Evolutionary conservation across 768 basidiomycete species (phyloP), one percentile per base, ranked within the genome.

Genomic region (Tulasnella calospora): DNA sequence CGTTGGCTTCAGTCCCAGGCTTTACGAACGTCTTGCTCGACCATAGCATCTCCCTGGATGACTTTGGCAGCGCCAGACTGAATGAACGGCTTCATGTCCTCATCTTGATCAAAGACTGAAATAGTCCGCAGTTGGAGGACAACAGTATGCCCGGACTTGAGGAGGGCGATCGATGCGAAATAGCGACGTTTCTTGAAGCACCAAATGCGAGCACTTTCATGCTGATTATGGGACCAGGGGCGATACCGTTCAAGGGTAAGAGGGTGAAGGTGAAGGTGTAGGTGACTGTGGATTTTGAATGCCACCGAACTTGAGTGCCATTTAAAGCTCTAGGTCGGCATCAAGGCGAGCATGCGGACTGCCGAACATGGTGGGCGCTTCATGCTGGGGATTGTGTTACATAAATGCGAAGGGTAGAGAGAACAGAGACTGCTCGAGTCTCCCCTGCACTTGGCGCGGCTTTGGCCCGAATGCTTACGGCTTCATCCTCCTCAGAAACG

Each of bases 41-140:
- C 74, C 10, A 75, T 40, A 23, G 74, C 74, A 36, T 76, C 74
- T 44, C 74, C 74, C 33, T 76, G n/a, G 46, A 76, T 36, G 6
- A 76, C 33, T 51, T 76, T 35, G 1, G 38, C 74, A 27, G 23
- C 6, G 6, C 90, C 90, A 0, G 85, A 81, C 71, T 85, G 82
- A 71, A 92, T 81, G 81, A 88, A 87, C 13, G 80, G 79, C 80
- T 92, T 88, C n/a, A 93, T 87, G 2, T 85, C 84, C 55, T 57
- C 55, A 80, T 92, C 89, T 9, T 83, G 80, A 67, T 91, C 89
- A 80, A 92, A 92, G 5, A 86, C 85, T 12, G 84, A 79, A 0
- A 87, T 84, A 23, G 84, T 86, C 40, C 92, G 88, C 46, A 92
- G 85, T 13, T 71, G 76, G 76, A 70, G 71, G 57, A 71, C 35